These are phyloP conservation scores for Apiotrichum gamsii DNA, from an alignment of 1,284 basidiomycete species.

Conservation along the genomic window DNA sequence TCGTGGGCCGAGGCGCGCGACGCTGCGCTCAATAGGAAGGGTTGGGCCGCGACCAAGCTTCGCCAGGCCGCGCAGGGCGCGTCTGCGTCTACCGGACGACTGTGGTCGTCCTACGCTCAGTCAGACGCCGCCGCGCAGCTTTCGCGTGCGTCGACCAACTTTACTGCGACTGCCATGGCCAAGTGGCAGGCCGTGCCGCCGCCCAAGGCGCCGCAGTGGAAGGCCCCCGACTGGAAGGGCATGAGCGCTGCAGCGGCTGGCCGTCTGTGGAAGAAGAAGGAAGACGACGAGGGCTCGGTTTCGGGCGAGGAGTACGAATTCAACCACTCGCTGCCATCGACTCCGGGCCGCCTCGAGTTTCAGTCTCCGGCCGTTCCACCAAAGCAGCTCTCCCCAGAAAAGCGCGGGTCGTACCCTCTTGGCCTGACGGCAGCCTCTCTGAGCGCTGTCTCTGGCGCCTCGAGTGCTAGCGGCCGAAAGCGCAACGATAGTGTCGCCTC, in stretches of 20 bases:
- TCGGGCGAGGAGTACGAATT: slow-evolving; percentile 17
- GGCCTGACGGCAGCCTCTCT: no score
- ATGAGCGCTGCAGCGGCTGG: slow-evolving; percentile 12
- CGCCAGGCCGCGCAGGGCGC: slow-evolving; percentile 6
- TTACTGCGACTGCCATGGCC: slow-evolving; percentile 20
- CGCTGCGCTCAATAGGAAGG: slow-evolving; percentile 1
- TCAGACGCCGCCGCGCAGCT: slow-evolving; percentile 25
- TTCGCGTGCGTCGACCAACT: slow-evolving; percentile 21
- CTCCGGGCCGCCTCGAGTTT: neutral
- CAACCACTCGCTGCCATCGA: slow-evolving; percentile 4
- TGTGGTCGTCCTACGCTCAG: slow-evolving; percentile 18
- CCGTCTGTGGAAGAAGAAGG: slow-evolving; percentile 3
- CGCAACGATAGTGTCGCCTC: slow-evolving; percentile 17
- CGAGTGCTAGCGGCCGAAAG: neutral
- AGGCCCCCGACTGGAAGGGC: neutral
- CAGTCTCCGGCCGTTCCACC: neutral
- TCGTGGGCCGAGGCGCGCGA: slow-evolving; percentile 13
- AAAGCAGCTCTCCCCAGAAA: neutral
- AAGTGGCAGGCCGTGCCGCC: slow-evolving; percentile 13
- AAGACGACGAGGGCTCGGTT: slow-evolving; percentile 13
- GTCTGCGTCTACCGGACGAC: slow-evolving; percentile 6
- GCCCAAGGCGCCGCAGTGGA: neutral
- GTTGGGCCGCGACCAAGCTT: slow-evolving; percentile 14
- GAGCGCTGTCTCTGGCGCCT: no score
- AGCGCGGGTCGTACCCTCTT: neutral